These are phyloP conservation scores for Russula sp. DNA, from an alignment of 768 basidiomycete species.

Conservation along the genomic window DNA sequence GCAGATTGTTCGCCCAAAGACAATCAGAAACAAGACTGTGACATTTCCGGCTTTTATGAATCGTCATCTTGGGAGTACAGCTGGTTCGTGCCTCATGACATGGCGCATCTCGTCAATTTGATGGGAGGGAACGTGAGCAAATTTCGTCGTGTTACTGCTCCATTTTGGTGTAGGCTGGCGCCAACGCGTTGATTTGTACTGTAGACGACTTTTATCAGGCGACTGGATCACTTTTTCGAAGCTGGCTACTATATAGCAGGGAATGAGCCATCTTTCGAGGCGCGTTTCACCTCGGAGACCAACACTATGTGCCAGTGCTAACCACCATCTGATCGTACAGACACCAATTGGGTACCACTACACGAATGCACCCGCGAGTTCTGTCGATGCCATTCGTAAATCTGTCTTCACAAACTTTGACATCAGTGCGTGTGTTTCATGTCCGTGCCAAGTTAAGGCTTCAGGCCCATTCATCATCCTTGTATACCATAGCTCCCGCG, in stretches of 20 bases:
- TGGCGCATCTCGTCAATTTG: conserved; percentile 56
- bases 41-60: conserved; percentile 56
- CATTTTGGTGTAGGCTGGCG: neutral
- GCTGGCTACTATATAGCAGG: conserved; percentile 59
- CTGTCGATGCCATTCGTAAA: conserved; percentile 58
- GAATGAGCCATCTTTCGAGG: conserved; percentile 72
- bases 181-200: neutral
- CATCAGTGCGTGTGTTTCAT: conserved; percentile 48
- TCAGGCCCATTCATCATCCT: neutral
- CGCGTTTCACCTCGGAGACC: conserved; percentile 31
- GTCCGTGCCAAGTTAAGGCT: too few species aligned
- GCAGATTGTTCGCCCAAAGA: conserved; percentile 59
- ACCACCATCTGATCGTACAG: conserved; percentile 34
- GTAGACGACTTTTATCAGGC: conserved; percentile 51
- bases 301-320: neutral
- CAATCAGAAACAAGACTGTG: conserved; percentile 43
- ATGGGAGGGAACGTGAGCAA: conserved; percentile 66
- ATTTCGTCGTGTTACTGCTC: too few species aligned
- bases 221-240: conserved; percentile 65
- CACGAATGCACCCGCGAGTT: conserved; percentile 58
- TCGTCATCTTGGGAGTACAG: conserved; percentile 72
- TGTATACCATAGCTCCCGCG: conserved; percentile 47
- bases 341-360: conserved; percentile 71
- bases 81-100: conserved; percentile 70
- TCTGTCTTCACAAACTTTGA: conserved; percentile 67